Conservation (phyloP, 2,329 filamentous ascomycete species). For the Colletotrichum sp. region DNA sequence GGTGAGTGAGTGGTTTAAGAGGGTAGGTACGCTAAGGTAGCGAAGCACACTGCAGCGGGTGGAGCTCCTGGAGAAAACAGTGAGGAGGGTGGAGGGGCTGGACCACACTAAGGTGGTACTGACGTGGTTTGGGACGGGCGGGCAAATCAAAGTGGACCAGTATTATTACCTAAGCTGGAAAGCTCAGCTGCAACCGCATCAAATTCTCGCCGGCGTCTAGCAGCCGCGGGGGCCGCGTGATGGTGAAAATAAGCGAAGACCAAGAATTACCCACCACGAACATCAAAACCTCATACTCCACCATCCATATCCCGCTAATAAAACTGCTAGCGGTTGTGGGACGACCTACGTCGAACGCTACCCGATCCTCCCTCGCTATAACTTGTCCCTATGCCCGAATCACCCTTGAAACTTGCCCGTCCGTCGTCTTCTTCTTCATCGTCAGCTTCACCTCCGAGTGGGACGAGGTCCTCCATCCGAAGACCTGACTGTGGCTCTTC, state of each 20-base stretch:
- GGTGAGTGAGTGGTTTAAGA: not conserved
- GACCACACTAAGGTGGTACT: not conserved
- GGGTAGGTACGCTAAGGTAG: not conserved
- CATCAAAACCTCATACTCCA: not conserved
- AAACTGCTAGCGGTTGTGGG: conserved; percentile 18
- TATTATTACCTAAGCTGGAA: not conserved
- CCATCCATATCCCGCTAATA: not conserved
- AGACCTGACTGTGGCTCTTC: conserved; percentile 27
- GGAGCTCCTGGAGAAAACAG: not conserved
- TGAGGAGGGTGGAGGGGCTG: not conserved
- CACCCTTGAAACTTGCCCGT: conserved; percentile 34
- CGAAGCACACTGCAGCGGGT: not conserved
- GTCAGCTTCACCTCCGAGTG: conserved; percentile 47
- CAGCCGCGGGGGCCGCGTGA: not conserved
- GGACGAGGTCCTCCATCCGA: conserved; percentile 37
- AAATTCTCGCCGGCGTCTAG: not conserved
- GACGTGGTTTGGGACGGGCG: not conserved
- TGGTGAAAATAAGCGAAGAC: not conserved
- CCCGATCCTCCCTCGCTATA: conserved; percentile 43
- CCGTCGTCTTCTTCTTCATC: conserved; percentile 39
- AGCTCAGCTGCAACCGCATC: not conserved
- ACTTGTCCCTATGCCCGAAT: conserved; percentile 62
- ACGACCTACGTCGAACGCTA: conserved; percentile 35
- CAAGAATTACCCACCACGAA: not conserved
- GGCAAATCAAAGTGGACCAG: not conserved